These are phyloP conservation scores for Ulvella scutata DNA, from an alignment of 139 green algal genomes.

Conservation along the genomic window DNA sequence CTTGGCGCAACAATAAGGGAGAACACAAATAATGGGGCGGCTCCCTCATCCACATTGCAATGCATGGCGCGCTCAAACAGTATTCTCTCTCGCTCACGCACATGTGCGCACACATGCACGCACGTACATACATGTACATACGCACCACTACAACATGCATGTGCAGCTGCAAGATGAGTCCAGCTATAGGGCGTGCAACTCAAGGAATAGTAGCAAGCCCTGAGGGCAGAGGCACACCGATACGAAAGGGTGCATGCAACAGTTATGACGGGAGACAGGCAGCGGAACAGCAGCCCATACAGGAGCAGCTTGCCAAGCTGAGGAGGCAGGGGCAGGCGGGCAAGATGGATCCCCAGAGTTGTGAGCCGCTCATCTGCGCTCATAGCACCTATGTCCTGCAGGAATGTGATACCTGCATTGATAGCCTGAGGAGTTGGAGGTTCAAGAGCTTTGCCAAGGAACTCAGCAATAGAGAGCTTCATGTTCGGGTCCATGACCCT, in stretches of 20 bases:
- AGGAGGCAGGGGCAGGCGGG: constrained; percentile 55
- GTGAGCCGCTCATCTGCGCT: constrained; percentile 41
- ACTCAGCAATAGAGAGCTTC: constrained; percentile 15
- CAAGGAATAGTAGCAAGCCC: background rate
- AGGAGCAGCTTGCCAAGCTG: constrained; percentile 74
- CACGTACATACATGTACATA: background rate
- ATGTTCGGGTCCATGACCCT: background rate
- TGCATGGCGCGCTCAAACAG: constrained; percentile 1
- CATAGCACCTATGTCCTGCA: constrained; percentile 47
- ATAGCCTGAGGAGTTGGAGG: constrained; percentile 31
- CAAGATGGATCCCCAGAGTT: constrained; percentile 61
- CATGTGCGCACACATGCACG: background rate
- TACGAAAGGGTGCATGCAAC: constrained; percentile 55
- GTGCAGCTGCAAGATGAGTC: background rate
- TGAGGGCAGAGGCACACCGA: constrained; percentile 13
- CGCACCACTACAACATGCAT: background rate
- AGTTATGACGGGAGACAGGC: constrained; percentile 61
- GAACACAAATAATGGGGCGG: too few relatives aligned
- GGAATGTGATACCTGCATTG: constrained; percentile 21
- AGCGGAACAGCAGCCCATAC: constrained; percentile 51
- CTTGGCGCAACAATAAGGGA: too few relatives aligned
- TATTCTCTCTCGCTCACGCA: background rate
- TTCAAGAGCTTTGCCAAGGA: constrained; percentile 42
- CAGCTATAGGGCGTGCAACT: background rate
- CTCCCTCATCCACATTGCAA: too few relatives aligned